phyloP scores from a whole-genome alignment of 805 yeast genomes.

The Candida orba region DNA sequence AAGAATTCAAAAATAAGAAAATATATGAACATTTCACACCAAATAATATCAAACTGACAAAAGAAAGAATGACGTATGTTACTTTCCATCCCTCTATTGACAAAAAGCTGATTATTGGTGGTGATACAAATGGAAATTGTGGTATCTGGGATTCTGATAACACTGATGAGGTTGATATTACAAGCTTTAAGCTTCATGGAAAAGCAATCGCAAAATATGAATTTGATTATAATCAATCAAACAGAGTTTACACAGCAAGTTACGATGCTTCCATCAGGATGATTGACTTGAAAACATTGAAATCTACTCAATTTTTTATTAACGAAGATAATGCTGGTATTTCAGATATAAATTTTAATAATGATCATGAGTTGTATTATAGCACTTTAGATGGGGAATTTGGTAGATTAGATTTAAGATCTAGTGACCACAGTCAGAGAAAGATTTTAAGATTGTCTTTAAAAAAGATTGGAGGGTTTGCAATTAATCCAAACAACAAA shows the following conservation, averaged over 20 bases:
- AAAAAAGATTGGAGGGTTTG: constrained; percentile 88
- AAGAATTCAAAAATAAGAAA: constrained; percentile 43
- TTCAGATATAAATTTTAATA: constrained; percentile 62
- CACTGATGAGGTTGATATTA: constrained; percentile 40
- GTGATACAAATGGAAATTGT: constrained; percentile 80
- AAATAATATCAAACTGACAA: constrained; percentile 59
- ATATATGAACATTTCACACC: constrained; percentile 57
- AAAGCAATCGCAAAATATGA: constrained; percentile 61
- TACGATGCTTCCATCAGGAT: constrained; percentile 84
- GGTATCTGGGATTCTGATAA: constrained; percentile 78
- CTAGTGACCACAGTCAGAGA: constrained; percentile 28
- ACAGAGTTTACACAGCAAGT: constrained; percentile 59
- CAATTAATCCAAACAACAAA: constrained; percentile 61
- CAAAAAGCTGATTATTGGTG: constrained; percentile 66
- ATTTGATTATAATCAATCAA: constrained; percentile 41
- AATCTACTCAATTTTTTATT: constrained; percentile 55
- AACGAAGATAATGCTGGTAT: constrained; percentile 56
- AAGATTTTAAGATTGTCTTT: constrained; percentile 53
- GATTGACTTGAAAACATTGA: constrained; percentile 56
- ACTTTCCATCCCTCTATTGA: constrained; percentile 67
- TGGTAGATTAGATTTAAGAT: constrained; percentile 63
- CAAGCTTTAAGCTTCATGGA: constrained; percentile 69
- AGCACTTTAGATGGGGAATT: constrained; percentile 80
- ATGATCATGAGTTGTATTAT: constrained; percentile 54
- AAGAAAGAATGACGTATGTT: constrained; percentile 65